Conservation (phyloP, 2,329 filamentous ascomycete genomes). For the Paecilomyces variotii region DNA sequence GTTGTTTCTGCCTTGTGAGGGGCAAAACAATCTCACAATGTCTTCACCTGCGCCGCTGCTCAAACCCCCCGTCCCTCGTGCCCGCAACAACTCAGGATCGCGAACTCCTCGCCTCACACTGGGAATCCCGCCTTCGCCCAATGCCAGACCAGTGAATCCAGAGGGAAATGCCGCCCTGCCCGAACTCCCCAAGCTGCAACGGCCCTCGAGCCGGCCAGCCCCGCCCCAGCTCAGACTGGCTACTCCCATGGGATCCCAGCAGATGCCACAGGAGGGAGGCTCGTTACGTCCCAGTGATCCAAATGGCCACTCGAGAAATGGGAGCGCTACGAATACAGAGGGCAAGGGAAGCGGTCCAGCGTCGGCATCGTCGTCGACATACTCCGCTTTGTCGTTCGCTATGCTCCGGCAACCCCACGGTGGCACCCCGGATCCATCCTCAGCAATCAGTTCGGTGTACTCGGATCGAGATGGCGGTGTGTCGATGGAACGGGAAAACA, state of each 20-base stretch:
- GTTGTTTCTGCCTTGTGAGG: conserved; percentile 33
- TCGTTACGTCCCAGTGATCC: conserved; percentile 55
- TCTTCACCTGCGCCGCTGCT: conserved; percentile 72
- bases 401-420: conserved; percentile 54
- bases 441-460: conserved; percentile 77
- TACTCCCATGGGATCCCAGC: conserved; percentile 71
- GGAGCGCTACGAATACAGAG: conserved; percentile 72
- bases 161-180: conserved; percentile 23
- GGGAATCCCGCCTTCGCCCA: conserved; percentile 82
- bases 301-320: conserved; percentile 71
- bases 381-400: conserved; percentile 74
- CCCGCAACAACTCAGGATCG: conserved; percentile 51
- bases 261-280: conserved; percentile 62
- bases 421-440: conserved; percentile 74
- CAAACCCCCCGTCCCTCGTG: conserved; percentile 71
- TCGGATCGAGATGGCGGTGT: conserved; percentile 69
- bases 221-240: conserved; percentile 76
- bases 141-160: conserved; percentile 61
- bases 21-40: conserved; percentile 49
- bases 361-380: conserved; percentile 79
- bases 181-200: conserved; percentile 28
- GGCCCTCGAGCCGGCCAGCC: conserved; percentile 45
- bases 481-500: conserved; percentile 75
- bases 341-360: conserved; percentile 71
- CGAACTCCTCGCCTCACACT: conserved; percentile 73